phyloP scores from a whole-genome alignment of 2,329 filamentous ascomycete species.

The Clarireedia monteithiana region DNA sequence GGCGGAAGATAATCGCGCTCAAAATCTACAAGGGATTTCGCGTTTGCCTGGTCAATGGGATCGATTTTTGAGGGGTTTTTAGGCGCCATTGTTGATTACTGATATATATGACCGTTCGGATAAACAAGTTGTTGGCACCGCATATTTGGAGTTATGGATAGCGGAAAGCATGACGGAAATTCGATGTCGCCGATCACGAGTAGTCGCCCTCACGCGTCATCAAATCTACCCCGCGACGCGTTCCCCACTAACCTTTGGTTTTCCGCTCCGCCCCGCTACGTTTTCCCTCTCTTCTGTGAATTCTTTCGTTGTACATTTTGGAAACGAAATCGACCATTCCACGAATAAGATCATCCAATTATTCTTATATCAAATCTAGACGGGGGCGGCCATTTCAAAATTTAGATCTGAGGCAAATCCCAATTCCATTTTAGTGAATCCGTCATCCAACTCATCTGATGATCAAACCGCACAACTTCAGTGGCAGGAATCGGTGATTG shows the following conservation, averaged over 20 bases:
- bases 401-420: not conserved
- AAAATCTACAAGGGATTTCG: conserved; percentile 41
- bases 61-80: not conserved
- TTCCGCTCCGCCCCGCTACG: conserved; percentile 3
- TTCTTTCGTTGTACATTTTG: not conserved
- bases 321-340: not conserved
- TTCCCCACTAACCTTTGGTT: not conserved
- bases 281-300: not conserved
- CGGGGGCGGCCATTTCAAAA: not conserved
- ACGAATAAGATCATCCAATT: not conserved
- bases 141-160: not conserved
- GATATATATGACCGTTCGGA: too few relatives aligned
- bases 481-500: not conserved
- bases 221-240: conserved; percentile 8
- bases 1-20: conserved; percentile 39
- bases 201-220: too few relatives aligned
- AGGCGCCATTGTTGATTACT: too few relatives aligned
- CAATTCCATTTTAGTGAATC: conserved; percentile 15
- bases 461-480: too few relatives aligned
- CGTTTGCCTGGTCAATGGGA: conserved; percentile 41
- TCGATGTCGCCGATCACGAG: not conserved
- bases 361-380: not conserved
- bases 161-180: not conserved
- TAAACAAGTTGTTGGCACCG: not conserved
- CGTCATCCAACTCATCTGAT: not conserved